Evolutionary conservation across 148 eudicot species (phyloP), one percentile per base, ranked within the genome.

Genomic region (Fagopyrum tataricum): DNA sequence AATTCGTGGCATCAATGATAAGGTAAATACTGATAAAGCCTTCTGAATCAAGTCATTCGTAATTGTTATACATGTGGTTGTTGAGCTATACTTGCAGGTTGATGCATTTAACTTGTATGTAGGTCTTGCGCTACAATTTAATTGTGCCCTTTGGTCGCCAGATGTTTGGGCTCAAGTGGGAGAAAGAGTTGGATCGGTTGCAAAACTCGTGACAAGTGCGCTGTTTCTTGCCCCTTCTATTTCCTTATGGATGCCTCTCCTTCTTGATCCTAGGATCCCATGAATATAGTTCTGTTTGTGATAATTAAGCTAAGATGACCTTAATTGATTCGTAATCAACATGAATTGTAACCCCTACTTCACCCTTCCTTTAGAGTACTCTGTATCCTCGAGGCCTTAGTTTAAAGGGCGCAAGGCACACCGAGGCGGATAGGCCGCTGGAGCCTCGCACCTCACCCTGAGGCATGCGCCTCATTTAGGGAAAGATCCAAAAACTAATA

Each of bases 71-170:
- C 1, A 26, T 26, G 31, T 26, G 31, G 31, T 26, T 2, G 31
- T 26, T 26, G 31, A 26, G 31, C 31, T 26, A 31, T 31, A 1
- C 37, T 31, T 31, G 37, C 37, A 31, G 37, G 37, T 31, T 31
- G 37, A 31, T 31, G 66, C 66, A 11, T 10, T 73, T 43, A 41
- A 68, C 37, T 81, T 76, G 37, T 31, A 31, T 31, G 0, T 84
- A 93, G 98, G 96, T 93, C 11, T 87, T 93, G 67, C 87, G 88
- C 61, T 89, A 93, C 77, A 93, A 93, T 76, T 86, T 93, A 47
- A 90, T 93, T 58, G 98, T 86, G 70, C 98, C 98, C 15, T 93
- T 93, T 77, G 98, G 98, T 52, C 93, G 90, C 49, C 90, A 89
- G 71, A 87, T 89, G 87, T 61, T 66, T 69, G 93, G 93, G 72